Percentiles rank a stretch among this genome's conserved stretches.
These are phyloP conservation scores for Macaranga tanarius DNA, from an alignment of 441 rosid genomes.

Conservation along the genomic window DNA sequence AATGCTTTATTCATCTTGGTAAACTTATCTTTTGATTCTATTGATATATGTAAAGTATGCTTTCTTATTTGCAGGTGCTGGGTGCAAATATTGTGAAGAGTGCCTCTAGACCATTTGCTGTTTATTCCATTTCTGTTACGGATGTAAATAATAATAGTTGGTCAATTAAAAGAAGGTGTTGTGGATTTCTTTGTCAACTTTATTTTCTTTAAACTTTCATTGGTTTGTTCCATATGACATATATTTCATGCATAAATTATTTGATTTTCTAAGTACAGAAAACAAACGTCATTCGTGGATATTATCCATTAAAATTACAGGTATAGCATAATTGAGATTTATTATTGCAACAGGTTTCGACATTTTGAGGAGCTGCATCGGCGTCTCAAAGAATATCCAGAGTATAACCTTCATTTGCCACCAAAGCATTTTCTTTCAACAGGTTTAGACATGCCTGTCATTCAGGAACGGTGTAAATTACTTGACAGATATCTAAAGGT, in stretches of 20 bases:
- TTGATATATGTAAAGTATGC: slow-evolving; percentile 23
- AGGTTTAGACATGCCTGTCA: slow-evolving; percentile 79
- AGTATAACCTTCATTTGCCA: slow-evolving; percentile 92
- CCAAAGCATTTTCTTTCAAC: slow-evolving; percentile 98
- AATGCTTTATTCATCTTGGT: slow-evolving; percentile 22
- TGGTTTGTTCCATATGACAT: neutral
- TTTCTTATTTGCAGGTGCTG: slow-evolving; percentile 66
- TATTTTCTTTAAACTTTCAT: slow-evolving; percentile 21
- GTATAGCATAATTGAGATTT: slow-evolving; percentile 17
- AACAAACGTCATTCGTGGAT: neutral
- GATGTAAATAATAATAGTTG: slow-evolving; percentile 85
- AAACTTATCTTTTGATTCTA: slow-evolving; percentile 13
- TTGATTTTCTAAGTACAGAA: neutral
- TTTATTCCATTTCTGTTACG: slow-evolving; percentile 88
- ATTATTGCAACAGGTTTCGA: slow-evolving; percentile 64
- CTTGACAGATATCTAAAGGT: slow-evolving; percentile 94
- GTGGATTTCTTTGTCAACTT: slow-evolving; percentile 26
- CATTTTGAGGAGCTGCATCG: slow-evolving; percentile 99
- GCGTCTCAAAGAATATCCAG: slow-evolving; percentile 87
- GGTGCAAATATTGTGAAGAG: slow-evolving; percentile 98
- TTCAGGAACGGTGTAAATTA: slow-evolving; percentile 87
- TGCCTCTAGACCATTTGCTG: slow-evolving; percentile 87
- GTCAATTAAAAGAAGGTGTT: slow-evolving; percentile 98
- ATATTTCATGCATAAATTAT: neutral
- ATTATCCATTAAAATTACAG: neutral